phyloP scores from a whole-genome alignment of 371 early-diverging fungal genomes.

The Syncephalastrum racemosum region DNA sequence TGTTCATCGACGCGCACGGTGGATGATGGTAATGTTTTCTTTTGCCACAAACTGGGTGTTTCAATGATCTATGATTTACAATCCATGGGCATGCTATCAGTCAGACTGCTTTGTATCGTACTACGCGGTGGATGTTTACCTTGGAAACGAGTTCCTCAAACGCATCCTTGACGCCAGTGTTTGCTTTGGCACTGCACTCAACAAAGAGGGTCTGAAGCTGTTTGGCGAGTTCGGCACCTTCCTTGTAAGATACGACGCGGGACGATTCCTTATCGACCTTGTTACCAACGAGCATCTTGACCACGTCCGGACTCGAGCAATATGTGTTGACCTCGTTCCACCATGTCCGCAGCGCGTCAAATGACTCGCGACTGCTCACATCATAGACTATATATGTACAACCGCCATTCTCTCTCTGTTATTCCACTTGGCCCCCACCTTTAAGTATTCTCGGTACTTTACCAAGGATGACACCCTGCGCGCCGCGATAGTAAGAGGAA shows the following conservation, averaged over 20 bases:
- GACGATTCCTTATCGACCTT: constrained; percentile 91
- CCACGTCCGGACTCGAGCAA: constrained; percentile 77
- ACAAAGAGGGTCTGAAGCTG: constrained; percentile 87
- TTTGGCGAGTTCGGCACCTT: constrained; percentile 89
- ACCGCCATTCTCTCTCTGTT: background rate
- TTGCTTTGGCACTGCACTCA: constrained; percentile 95
- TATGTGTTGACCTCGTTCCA: constrained; percentile 93
- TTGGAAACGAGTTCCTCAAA: constrained; percentile 88
- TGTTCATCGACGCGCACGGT: too few species aligned
- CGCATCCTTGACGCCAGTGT: constrained; percentile 81
- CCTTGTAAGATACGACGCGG: constrained; percentile 81
- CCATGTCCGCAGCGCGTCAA: constrained; percentile 91
- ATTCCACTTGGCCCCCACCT: too few species aligned
- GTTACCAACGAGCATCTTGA: constrained; percentile 97
- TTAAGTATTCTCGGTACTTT: background rate
- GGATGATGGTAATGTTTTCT: constrained; percentile 23
- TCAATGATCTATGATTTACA: constrained; percentile 59
- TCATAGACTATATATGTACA: constrained; percentile 78
- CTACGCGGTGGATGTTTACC: constrained; percentile 42
- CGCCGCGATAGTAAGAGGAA: constrained; percentile 97
- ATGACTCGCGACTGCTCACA: constrained; percentile 90
- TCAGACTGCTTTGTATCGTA: background rate
- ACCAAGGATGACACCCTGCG: constrained; percentile 97
- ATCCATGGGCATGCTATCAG: background rate
- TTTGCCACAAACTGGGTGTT: constrained; percentile 79